These are phyloP conservation scores for Trametes meyenii DNA, from an alignment of 768 basidiomycete genomes.

Conservation along the genomic window DNA sequence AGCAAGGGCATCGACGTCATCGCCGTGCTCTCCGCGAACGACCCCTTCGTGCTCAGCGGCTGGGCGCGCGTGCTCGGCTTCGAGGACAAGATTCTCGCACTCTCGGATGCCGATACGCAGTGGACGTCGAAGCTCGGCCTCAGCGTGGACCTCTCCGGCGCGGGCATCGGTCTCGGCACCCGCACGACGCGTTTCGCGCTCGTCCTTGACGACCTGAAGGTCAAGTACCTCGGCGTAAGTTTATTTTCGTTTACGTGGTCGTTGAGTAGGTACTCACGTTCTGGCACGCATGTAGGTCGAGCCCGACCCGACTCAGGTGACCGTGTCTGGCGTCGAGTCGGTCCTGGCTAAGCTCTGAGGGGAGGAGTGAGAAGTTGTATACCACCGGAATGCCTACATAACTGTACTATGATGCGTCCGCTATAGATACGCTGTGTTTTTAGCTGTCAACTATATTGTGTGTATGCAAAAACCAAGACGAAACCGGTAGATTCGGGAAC, in stretches of 20 bases:
- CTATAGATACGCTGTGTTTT: background rate
- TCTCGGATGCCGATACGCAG: constrained; percentile 37
- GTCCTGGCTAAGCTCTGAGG: constrained; percentile 41
- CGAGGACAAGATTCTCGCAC: constrained; percentile 52
- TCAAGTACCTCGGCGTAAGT: constrained; percentile 55
- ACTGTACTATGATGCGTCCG: background rate
- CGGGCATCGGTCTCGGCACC: constrained; percentile 39
- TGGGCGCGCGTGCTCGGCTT: constrained; percentile 37
- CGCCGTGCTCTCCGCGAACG: constrained; percentile 77
- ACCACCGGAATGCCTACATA: background rate
- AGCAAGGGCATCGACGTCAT: constrained; percentile 72
- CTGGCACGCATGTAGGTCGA: constrained; percentile 28
- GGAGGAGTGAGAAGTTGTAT: background rate
- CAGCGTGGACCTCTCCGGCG: constrained; percentile 51
- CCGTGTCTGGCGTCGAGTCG: constrained; percentile 40
- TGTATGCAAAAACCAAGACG: background rate
- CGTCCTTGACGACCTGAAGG: constrained; percentile 67
- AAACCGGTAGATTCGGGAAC: background rate
- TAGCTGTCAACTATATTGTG: background rate
- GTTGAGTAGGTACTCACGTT: background rate
- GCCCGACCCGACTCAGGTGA: constrained; percentile 35
- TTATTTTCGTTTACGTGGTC: background rate
- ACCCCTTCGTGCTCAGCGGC: constrained; percentile 67
- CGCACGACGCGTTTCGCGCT: constrained; percentile 57
- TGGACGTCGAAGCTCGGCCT: constrained; percentile 43